phyloP scores from a whole-genome alignment of 1,284 basidiomycete species.

The Cryptococcus sp. region DNA sequence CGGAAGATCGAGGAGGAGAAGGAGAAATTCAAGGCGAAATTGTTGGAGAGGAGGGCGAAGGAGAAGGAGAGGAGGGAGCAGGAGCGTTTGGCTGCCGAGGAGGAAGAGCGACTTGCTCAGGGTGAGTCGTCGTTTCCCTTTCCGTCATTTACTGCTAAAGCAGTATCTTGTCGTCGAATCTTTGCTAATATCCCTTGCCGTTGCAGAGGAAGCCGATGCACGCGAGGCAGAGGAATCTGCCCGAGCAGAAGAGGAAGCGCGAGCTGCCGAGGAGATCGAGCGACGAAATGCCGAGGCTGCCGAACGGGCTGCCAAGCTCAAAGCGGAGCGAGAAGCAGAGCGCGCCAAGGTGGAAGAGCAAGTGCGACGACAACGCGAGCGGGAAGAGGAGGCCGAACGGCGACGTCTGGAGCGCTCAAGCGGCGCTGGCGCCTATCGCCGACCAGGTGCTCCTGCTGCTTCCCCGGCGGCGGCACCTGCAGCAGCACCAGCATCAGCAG shows the following conservation, averaged over 20 bases:
- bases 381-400: constrained; percentile 77
- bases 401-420: constrained; percentile 51
- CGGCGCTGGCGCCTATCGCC: constrained; percentile 29
- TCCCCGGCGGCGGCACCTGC: constrained; percentile 33
- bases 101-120: constrained; percentile 55
- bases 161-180: too few relatives aligned
- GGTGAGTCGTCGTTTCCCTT: constrained; percentile 40
- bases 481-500: constrained; percentile 23
- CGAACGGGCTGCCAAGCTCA: constrained; percentile 27
- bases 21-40: constrained; percentile 64
- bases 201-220: constrained; percentile 58
- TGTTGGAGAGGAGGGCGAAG: constrained; percentile 56
- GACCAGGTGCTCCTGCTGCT: constrained; percentile 31
- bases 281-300: constrained; percentile 57
- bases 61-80: constrained; percentile 63
- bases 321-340: constrained; percentile 63
- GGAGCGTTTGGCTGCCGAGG: constrained; percentile 60
- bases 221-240: constrained; percentile 32
- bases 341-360: constrained; percentile 64
- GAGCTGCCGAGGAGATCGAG: constrained; percentile 50
- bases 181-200: neutral
- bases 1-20: constrained; percentile 85
- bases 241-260: constrained; percentile 39
- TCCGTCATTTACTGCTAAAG: neutral
- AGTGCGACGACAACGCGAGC: constrained; percentile 64